Evolutionary conservation across 2,329 filamentous ascomycete genomes (phyloP), one percentile per base, ranked within the genome.

Genomic region (Clonostachys sp.): DNA sequence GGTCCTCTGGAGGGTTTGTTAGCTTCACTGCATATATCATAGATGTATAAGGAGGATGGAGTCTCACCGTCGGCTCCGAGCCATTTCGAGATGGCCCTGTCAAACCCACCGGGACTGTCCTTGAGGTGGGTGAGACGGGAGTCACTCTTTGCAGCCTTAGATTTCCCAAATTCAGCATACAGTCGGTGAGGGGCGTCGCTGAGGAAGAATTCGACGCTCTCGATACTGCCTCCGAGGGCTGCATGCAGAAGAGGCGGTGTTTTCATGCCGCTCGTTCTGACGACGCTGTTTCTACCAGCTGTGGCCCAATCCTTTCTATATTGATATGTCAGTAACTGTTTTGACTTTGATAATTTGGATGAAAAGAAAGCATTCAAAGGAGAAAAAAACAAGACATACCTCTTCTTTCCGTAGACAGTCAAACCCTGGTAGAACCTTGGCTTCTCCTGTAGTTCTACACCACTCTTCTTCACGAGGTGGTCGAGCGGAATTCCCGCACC

Each of bases 341-440:
- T 52, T 45, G 4, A 14, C 3, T 39, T 45, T 39, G 33, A 45
- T 14, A 20, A 13, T 1, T 3, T 13, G 6, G 2, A 10, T 41
- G 7, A 10, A 48, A 48, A 42, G 1, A 30, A 10, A 10, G 24
- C 10, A 5, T 30, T 30, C 24, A 30, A 30, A 30, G 8, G 9
- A 9, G 24, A 10, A 10, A 30, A 9, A 30, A 10, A 30, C 8
- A 30, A 30, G 3, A 18, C n/a, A 33, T 61, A 72, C 71, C 70
- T 68, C 59, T 91, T 91, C 62, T 81, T 83, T 3, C 89, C 88
- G 53, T 87, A 83, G 2, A 95, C 84, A 2, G 81, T 84, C 33
- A 92, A 64, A 1, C 89, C 89, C 62, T 88, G 86, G 59, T 95
- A 95, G 61, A 81, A 88, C 16, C 77, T 77, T 1, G 87, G 81